Percentiles rank a stretch among this genome's conserved stretches.
These are phyloP conservation scores for Alternaria sp. DNA, from an alignment of 2,329 filamentous ascomycete species.

Conservation along the genomic window DNA sequence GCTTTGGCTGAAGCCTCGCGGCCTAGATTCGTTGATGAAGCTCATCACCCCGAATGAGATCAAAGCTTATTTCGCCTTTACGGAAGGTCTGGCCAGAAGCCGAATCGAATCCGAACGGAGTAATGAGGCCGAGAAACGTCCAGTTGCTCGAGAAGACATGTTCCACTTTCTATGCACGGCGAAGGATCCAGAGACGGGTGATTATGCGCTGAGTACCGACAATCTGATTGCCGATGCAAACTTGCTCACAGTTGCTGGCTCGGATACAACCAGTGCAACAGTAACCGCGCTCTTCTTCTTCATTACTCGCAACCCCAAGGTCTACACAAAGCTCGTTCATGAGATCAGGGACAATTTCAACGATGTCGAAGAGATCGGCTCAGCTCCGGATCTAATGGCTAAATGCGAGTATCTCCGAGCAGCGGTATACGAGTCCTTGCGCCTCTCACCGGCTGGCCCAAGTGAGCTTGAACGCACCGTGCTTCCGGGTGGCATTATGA, in stretches of 20 bases:
- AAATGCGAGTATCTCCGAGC: constrained; percentile 22
- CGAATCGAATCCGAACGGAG: constrained; percentile 3
- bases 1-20: constrained; percentile 22
- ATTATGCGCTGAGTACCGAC: constrained; percentile 35
- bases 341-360: constrained; percentile 19
- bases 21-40: constrained; percentile 14
- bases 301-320: constrained; percentile 11
- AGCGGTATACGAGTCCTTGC: constrained; percentile 24
- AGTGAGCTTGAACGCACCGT: constrained; percentile 22
- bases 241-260: constrained; percentile 21
- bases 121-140: constrained; percentile 2
- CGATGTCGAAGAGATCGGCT: constrained; percentile 11
- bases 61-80: constrained; percentile 11
- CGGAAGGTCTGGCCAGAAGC: constrained; percentile 1
- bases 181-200: constrained; percentile 49
- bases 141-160: constrained; percentile 40
- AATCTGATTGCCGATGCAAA: constrained; percentile 43
- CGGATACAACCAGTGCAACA: constrained; percentile 18
- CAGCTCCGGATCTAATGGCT: constrained; percentile 1
- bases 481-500: constrained; percentile 22
- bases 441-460: constrained; percentile 19
- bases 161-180: constrained; percentile 50
- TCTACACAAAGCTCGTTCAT: constrained; percentile 16
- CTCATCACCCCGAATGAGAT: constrained; percentile 4
- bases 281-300: constrained; percentile 20